Evolutionary conservation across 2,329 filamentous ascomycete species (phyloP), one percentile per base, ranked within the genome.

Genomic region (Nigrospora oryzae): DNA sequence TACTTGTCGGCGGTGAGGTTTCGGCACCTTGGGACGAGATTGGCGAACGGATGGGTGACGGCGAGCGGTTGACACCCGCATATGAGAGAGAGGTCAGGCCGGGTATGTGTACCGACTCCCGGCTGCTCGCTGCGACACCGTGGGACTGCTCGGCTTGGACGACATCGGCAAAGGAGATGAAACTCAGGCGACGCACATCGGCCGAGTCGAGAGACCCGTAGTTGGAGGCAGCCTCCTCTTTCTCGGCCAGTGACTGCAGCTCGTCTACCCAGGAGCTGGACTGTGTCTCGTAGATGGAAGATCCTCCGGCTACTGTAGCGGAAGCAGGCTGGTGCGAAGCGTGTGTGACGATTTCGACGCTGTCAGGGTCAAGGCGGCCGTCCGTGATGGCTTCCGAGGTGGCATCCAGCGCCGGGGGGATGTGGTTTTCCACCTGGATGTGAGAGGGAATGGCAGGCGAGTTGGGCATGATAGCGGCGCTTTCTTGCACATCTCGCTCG

Each of bases 131-230:
- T 43, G 61, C 63, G 35, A 62, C 65, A 15, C 71, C 68, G 32
- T 71, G 69, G 30, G 79, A 79, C 56, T 91, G 86, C 62, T 93
- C 87, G 32, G 84, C 78, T 61, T 95, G 89, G 36, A 97, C 89
- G 11, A 97, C 89, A 57, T 97, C 91, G 49, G 91, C 90, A 64
- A 97, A 97, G 8, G 89, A 95, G 60, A 97, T 95, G 68, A 97
- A 97, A 62, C 86, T 93, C 50, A 97, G 68, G 17, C 91, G 81
- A 38, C 88, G 83, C 15, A 94, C 79, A 56, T 95, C 90, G 39
- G 79, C 75, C 35, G 75, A 77, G 57, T 95, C 89, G 49, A 91
- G 70, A 38, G 83, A 81, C 31, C 84, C 87, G 62, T 91, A 91
- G 59, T 81, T 88, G 46, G 84, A 86, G 2, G 79, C 80, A 23